Evolutionary conservation across 192 early-diverging fungal genomes (phyloP), one percentile per base, ranked within the genome.

Genomic region (Linnemannia schmuckeri): DNA sequence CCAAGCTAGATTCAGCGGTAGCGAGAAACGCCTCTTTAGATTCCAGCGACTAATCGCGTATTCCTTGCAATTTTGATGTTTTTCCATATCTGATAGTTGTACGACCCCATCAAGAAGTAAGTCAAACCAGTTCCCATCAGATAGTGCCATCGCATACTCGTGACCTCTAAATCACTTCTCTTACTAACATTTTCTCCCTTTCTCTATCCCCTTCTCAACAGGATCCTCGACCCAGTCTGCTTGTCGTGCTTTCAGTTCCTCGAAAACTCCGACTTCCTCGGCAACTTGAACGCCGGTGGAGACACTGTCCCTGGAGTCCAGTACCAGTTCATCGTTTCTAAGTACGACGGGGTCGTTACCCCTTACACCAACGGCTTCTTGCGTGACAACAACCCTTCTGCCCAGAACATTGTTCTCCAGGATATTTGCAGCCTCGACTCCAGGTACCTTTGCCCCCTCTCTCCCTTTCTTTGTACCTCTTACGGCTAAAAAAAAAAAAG

Each of bases 241-340:
- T 1, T 8, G 1, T 38, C 77, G 1, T 78, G 77, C 35, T 37
- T 37, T 22, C 44, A 78, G 37, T 40, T 78, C 38, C 44, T 78
- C 20, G 18, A 22, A 3, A 30, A 49, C 33, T 47, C 41, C 30
- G 20, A n/a, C 5, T 78, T 78, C 77, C 35, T 78, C 61, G n/a
- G 71, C 20, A 68, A 47, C 35, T 9, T 78, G 27, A 69, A 70
- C 35, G 35, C 66, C 8, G 77, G 68, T 4, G 75, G 75, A 22
- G 77, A 78, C 46, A 71, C 77, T 4, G 68, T 78, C 46, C 77
- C 77, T 7, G 68, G 68, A 47, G 77, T 78, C 6, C 66, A 78
- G 46, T 78, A 78, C 46, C 77, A 70, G 41, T 47, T 70, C 30
- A 46, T 78, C 4, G 77, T 24, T 46, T 49, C 77, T 1, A 78